Base-by-base conservation (phyloP, 306 rosid genomes). In the Quercus gilva region DNA sequence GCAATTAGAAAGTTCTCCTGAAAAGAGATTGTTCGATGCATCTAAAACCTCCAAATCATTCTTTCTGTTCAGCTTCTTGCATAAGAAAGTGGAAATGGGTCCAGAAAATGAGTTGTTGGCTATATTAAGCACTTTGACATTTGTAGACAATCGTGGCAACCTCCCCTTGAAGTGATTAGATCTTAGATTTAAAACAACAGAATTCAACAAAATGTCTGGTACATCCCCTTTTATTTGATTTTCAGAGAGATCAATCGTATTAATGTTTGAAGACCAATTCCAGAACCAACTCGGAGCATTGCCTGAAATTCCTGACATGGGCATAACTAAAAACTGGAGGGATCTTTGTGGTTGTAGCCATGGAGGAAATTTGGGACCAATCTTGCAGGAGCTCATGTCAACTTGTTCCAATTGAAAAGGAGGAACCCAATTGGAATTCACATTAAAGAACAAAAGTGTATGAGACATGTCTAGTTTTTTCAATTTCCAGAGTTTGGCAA, bases 1-100 rank as follows among this genome's bases (percentile, higher is more conserved):
- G 64, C 84, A 84, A 5, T 71, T 58, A 71, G 78, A 65, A 45
- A 84, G 78, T 25, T 71, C 81, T 21, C 84, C 81, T 2, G 61
- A 79, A 17, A 84, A 59, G 69, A 53, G 28, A 84, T 74, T 64
- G 18, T 71, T 51, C 56, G 71, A 70, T 13, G 35, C 43, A 28
- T 26, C 59, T 13, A 75, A 69, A 70, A 78, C 55, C 26, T 78
- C 25, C 13, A 76, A 25, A 5, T 0, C 0, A 0, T 49, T 49
- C 53, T 49, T 49, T 49, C 53, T 49, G 5, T 49, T 49, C 53
- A 49, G 1, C 53, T 49, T 49, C 0, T 49, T 2, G 17, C 17
- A 49, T 13, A 49, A 49, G 53, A 49, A 49, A 49, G 53, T 49
- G 53, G 53, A 49, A 49, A 49, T 49, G 53, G 17, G 53, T 49